phyloP scores from a whole-genome alignment of 108 stramenopile species.

The Fistulifera pelliculosa region DNA sequence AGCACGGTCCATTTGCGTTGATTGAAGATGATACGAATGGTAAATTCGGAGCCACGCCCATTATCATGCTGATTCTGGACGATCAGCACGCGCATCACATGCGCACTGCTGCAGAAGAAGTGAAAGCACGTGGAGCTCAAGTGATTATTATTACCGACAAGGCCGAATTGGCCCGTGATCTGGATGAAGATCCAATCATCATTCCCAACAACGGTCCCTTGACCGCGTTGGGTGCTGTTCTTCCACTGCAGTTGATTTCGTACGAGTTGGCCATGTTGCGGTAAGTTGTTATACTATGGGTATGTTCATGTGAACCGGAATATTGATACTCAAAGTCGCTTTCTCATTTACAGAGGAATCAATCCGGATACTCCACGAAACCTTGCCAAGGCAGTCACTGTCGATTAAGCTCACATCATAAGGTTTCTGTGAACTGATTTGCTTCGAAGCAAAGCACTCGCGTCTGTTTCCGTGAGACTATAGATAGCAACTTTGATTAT shows the following conservation, averaged over 20 bases:
- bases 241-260: constrained; percentile 94
- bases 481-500: too few relatives aligned
- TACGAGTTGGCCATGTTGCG: constrained; percentile 96
- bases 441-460: too few relatives aligned
- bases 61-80: constrained; percentile 97
- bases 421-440: too few relatives aligned
- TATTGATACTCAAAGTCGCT: neutral
- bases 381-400: constrained; percentile 99
- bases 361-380: constrained; percentile 98
- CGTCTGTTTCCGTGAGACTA: too few relatives aligned
- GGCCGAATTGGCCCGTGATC: constrained; percentile 58
- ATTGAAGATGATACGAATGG: constrained; percentile 84
- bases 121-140: constrained; percentile 95
- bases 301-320: neutral
- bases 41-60: constrained; percentile 94
- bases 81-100: constrained; percentile 94
- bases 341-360: constrained; percentile 60
- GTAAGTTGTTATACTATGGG: constrained; percentile 25
- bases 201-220: constrained; percentile 95
- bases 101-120: constrained; percentile 89
- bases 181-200: constrained; percentile 86
- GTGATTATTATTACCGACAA: constrained; percentile 96
- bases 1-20: constrained; percentile 98
- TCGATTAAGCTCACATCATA: too few relatives aligned
- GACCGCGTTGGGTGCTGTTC: constrained; percentile 89